Percentiles rank a stretch among this genome's conserved stretches.
Evolutionary conservation across 495 filamentous ascomycete species (phyloP).

Genomic region (Penicillium pulvis): DNA sequence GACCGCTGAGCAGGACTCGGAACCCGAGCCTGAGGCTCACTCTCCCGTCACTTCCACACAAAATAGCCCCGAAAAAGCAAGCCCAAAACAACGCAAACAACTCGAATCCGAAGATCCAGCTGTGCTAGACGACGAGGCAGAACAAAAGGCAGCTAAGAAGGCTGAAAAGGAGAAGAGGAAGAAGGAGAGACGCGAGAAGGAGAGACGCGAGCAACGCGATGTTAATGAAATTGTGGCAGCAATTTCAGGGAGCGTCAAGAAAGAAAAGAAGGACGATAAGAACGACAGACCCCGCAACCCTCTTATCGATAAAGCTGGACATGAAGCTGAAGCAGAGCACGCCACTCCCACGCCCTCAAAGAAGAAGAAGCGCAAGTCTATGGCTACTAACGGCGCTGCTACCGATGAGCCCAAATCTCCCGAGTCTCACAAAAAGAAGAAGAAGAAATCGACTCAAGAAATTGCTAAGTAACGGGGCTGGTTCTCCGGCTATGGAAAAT

Average conservation of each 20-base stretch:
- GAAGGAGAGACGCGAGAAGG: constrained; percentile 13
- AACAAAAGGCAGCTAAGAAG: constrained; percentile 4
- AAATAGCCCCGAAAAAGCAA: not conserved
- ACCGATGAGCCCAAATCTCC: not conserved
- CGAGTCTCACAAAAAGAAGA: constrained; percentile 12
- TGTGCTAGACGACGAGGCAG: not conserved
- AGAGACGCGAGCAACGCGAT: constrained; percentile 10
- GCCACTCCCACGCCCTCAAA: not conserved
- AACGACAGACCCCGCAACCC: not conserved
- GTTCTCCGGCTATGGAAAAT: not conserved
- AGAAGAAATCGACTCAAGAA: constrained; percentile 2
- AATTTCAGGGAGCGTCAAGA: not conserved
- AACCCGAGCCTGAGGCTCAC: not conserved
- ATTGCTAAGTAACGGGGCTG: not conserved
- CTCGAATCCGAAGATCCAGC: not conserved
- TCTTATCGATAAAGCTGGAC: not conserved
- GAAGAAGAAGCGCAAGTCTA: constrained; percentile 15
- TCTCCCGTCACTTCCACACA: not conserved
- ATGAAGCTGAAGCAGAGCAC: not conserved
- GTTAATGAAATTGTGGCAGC: not conserved
- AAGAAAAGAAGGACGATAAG: constrained; percentile 12
- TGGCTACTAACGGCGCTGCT: not conserved
- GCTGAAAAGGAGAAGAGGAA: constrained; percentile 15
- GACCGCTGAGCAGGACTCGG: not conserved
- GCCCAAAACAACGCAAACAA: not conserved